Conservation (phyloP, 345 rosid genomes). For the Aquilaria malaccensis region DNA sequence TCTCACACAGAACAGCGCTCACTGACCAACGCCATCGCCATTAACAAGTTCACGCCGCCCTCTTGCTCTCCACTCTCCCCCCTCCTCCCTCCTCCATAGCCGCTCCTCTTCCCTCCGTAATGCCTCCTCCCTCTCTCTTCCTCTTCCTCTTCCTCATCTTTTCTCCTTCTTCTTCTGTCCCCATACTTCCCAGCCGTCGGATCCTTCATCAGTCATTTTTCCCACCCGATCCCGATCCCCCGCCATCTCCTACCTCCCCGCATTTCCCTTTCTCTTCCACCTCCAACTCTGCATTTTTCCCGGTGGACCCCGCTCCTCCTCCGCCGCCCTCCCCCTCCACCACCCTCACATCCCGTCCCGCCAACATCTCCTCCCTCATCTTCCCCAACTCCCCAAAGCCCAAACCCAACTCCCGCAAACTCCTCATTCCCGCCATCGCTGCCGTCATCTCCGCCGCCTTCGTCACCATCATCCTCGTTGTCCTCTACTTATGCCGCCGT, state of each 20-base stretch:
- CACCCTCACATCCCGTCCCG: too few species aligned
- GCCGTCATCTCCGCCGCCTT: too few species aligned
- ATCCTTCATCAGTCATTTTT: slow-evolving; percentile 45
- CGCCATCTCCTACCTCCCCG: background rate
- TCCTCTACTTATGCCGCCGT: too few species aligned
- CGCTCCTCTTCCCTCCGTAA: slow-evolving; percentile 5
- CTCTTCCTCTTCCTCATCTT: slow-evolving; percentile 7
- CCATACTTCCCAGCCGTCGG: slow-evolving; percentile 21
- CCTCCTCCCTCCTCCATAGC: background rate
- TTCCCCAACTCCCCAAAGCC: too few species aligned
- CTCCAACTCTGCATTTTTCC: too few species aligned
- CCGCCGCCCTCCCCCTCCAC: too few species aligned
- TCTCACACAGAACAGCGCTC: background rate
- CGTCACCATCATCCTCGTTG: too few species aligned
- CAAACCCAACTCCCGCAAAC: too few species aligned
- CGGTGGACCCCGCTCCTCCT: too few species aligned
- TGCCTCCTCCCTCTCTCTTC: slow-evolving; percentile 8
- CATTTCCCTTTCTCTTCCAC: too few species aligned
- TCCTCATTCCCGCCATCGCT: too few species aligned
- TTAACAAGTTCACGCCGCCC: slow-evolving; percentile 2
- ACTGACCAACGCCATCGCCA: background rate
- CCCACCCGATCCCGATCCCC: slow-evolving; percentile 9
- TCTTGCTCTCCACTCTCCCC: background rate
- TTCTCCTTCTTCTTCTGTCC: slow-evolving; percentile 1
- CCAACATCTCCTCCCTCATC: too few species aligned